phyloP scores from a whole-genome alignment of 306 rosid genomes.

The Potentilla sterilis region DNA sequence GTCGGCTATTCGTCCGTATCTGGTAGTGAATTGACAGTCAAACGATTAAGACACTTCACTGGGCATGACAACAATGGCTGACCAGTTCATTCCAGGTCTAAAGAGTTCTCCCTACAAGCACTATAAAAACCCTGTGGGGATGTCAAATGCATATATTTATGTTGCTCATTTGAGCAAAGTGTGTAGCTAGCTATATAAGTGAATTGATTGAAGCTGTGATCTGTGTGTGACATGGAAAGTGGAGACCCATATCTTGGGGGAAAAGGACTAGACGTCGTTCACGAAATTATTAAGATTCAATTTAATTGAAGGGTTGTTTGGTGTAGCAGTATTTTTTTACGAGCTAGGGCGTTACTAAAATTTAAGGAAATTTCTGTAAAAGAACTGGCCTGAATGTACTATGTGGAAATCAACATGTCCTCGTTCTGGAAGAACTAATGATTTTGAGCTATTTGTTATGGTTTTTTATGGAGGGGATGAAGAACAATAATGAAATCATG shows the following conservation, averaged over 20 bases:
- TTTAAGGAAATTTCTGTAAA: neutral
- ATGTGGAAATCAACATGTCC: too few relatives aligned
- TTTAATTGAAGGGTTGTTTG: neutral
- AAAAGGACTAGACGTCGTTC: neutral
- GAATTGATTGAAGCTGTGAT: neutral
- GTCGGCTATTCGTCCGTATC: too few relatives aligned
- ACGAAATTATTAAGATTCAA: neutral
- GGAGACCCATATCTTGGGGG: neutral
- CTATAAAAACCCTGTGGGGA: neutral
- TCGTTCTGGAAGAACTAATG: too few relatives aligned
- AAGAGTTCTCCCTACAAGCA: constrained; percentile 13
- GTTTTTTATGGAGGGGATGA: too few relatives aligned
- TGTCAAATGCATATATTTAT: constrained; percentile 1
- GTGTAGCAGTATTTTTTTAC: neutral
- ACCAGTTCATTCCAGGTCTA: constrained; percentile 35
- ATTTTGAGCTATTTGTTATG: too few relatives aligned
- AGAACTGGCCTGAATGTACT: neutral
- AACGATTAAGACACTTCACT: constrained; percentile 24
- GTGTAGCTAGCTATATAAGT: neutral
- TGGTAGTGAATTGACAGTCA: constrained; percentile 10
- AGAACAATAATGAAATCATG: too few relatives aligned
- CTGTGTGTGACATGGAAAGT: neutral
- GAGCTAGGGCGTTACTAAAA: neutral
- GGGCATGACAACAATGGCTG: constrained; percentile 21
- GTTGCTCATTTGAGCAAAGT: neutral